These are phyloP conservation scores for Cadophora luteo-olivacea DNA, from an alignment of 2,329 filamentous ascomycete genomes.

Conservation along the genomic window DNA sequence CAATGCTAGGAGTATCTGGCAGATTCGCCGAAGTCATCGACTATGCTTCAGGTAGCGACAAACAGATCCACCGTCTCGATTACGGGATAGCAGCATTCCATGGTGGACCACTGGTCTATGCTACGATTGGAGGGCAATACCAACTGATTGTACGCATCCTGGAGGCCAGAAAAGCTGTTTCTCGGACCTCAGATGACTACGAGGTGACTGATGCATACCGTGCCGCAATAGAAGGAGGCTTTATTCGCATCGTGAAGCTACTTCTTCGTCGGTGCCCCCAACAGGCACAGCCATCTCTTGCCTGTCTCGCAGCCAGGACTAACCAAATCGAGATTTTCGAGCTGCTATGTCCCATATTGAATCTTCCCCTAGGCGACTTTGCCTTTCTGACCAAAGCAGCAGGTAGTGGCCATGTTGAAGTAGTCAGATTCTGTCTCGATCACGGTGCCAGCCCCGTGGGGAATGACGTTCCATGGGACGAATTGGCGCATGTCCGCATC, in stretches of 20 bases:
- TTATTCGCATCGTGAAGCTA: neutral
- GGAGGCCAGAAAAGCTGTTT: neutral
- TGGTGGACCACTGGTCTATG: neutral
- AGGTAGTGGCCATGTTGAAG: neutral
- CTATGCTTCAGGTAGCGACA: neutral
- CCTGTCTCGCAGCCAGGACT: neutral
- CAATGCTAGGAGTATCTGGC: neutral
- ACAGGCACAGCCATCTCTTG: neutral
- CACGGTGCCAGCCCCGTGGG: neutral
- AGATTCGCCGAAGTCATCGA: neutral
- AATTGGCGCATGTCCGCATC: neutral
- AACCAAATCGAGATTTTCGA: neutral
- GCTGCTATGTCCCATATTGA: neutral
- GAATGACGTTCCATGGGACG: neutral
- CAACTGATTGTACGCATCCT: neutral
- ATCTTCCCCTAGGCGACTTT: neutral
- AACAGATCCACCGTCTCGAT: too few species aligned
- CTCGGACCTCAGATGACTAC: neutral
- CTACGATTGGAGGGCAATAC: neutral
- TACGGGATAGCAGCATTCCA: neutral
- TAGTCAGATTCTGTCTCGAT: neutral
- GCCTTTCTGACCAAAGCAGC: neutral
- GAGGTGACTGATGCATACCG: neutral
- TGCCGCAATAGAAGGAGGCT: neutral
- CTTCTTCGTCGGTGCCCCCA: neutral